Evolutionary conservation across 73 alveolate genomes (phyloP).

Genomic region (Paramecium octaurelia): DNA sequence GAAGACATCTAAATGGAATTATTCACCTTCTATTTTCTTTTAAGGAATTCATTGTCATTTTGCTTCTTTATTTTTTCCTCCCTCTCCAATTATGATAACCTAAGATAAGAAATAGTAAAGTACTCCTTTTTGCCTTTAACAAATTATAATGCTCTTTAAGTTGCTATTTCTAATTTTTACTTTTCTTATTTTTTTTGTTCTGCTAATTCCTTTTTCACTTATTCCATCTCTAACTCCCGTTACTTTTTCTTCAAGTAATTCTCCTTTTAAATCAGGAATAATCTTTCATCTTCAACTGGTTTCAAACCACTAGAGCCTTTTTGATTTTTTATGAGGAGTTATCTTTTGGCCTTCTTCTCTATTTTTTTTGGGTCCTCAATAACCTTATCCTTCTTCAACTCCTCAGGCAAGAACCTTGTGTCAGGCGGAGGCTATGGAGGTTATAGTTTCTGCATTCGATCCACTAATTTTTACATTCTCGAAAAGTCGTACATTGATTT

Average conservation of each 20-base stretch:
- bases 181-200: constrained; percentile 10
- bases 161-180: not conserved
- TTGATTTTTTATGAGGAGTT: not conserved
- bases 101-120: not conserved
- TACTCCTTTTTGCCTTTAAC: constrained; percentile 27
- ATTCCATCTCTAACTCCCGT: constrained; percentile 45
- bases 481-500: not conserved
- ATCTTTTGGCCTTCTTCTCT: not conserved
- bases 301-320: not conserved
- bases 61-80: constrained; percentile 10
- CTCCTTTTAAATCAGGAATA: not conserved
- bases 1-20: not conserved
- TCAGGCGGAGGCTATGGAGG: constrained; percentile 31
- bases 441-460: not conserved
- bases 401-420: not conserved
- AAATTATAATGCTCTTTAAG: not conserved
- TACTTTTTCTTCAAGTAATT: constrained; percentile 24
- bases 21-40: not conserved
- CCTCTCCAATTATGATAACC: not conserved
- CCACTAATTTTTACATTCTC: constrained; percentile 11
- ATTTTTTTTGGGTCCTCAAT: not conserved
- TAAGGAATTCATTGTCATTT: not conserved
- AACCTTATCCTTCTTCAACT: not conserved
- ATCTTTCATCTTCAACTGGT: constrained; percentile 2
- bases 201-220: constrained; percentile 35